These are phyloP conservation scores for Aureobasidium leucospermi DNA, from an alignment of 2,329 filamentous ascomycete genomes.

Conservation along the genomic window DNA sequence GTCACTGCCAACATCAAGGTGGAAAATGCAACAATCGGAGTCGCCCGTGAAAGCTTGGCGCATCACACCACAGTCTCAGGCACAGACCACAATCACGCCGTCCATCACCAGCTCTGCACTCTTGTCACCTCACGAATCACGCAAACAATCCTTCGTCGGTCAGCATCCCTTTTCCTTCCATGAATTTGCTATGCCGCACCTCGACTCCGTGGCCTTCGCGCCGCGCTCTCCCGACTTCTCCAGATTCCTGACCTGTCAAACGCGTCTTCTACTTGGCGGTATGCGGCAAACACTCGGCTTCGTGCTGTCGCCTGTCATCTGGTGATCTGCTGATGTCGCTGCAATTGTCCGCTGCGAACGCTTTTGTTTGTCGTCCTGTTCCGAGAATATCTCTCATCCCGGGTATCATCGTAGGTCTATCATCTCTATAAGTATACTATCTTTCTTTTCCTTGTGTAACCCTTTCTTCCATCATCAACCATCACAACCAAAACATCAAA, in stretches of 20 bases:
- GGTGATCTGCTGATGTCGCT: conserved; percentile 3
- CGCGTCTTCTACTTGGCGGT: background rate
- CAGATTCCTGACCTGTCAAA: background rate
- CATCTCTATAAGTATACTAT: conserved; percentile 3
- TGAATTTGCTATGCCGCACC: background rate
- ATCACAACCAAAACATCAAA: background rate
- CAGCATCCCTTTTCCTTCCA: background rate
- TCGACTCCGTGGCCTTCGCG: background rate
- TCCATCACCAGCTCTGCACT: background rate
- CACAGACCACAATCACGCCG: conserved; percentile 5
- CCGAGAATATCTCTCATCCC: no score
- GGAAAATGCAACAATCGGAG: no score
- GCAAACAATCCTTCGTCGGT: background rate
- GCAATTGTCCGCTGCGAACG: background rate
- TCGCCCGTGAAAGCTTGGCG: background rate
- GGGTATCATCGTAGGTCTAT: background rate
- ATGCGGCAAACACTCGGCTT: background rate
- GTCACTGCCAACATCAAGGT: no score
- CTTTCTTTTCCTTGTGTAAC: background rate
- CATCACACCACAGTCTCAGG: conserved; percentile 2
- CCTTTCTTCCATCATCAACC: conserved; percentile 1
- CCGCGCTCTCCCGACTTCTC: background rate
- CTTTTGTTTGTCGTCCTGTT: background rate
- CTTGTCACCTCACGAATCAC: conserved; percentile 4
- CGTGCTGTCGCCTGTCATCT: background rate